Conservation (phyloP, 192 early-diverging fungal species). For the Chytriomyces sp. region DNA sequence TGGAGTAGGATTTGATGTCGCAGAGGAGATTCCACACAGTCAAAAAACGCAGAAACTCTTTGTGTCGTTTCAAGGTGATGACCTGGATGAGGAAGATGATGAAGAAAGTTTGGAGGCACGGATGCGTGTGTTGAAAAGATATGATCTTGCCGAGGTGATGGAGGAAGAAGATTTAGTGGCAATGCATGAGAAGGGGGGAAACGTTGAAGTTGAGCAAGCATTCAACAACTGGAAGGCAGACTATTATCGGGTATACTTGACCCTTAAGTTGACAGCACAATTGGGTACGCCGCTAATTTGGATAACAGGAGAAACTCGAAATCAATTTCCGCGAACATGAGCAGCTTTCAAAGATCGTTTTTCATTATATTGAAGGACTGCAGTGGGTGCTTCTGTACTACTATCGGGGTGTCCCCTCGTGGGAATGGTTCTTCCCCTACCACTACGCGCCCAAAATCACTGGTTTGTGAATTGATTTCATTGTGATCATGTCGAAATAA, state of each 20-base stretch:
- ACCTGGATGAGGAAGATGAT: conserved; percentile 60
- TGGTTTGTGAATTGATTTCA: conserved; percentile 7
- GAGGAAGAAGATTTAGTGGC: conserved; percentile 52
- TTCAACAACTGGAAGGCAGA: conserved; percentile 60
- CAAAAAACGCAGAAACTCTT: conserved; percentile 47
- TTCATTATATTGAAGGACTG: conserved; percentile 86
- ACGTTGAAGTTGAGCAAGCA: conserved; percentile 51
- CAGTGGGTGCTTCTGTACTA: conserved; percentile 98
- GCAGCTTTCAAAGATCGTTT: conserved; percentile 45
- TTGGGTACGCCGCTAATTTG: background rate
- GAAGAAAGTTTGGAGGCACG: conserved; percentile 64
- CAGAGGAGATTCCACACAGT: conserved; percentile 46
- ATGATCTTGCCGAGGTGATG: conserved; percentile 69
- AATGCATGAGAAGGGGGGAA: conserved; percentile 40
- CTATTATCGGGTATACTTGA: conserved; percentile 49
- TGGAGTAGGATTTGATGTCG: conserved; percentile 43
- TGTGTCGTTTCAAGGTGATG: conserved; percentile 60
- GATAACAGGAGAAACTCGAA: conserved; percentile 48
- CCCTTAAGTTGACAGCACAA: background rate
- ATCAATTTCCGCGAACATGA: conserved; percentile 56
- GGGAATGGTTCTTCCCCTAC: conserved; percentile 98
- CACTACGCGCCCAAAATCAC: conserved; percentile 86
- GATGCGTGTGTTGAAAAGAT: conserved; percentile 46
- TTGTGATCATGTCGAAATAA: background rate
- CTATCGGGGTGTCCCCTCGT: conserved; percentile 90